A percentile compares a stretch with the other conserved stretches of the same genome.
Evolutionary conservation across 495 filamentous ascomycete genomes (phyloP).

Genomic region (Pyrenula aspistea): DNA sequence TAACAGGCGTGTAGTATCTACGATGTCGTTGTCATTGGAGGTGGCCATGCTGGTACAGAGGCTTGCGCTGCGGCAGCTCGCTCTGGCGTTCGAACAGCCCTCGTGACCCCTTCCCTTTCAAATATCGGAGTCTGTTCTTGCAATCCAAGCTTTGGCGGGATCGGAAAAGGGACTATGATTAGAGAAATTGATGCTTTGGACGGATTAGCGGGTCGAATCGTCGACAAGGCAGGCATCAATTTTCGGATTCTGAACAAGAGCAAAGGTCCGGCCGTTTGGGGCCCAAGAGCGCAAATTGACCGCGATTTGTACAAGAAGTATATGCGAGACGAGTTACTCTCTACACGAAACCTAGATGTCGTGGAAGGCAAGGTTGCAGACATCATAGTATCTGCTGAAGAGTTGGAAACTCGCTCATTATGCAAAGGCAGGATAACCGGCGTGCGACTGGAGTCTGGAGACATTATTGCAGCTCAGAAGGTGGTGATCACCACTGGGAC

Average conservation of each 20-base stretch:
- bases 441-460: conserved; percentile 78
- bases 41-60: conserved; percentile 91
- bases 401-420: conserved; percentile 29
- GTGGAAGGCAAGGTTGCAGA: conserved; percentile 85
- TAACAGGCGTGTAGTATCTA: conserved; percentile 41
- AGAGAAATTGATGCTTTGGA: conserved; percentile 94
- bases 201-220: conserved; percentile 76
- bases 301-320: conserved; percentile 77
- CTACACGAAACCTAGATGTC: conserved; percentile 65
- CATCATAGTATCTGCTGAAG: conserved; percentile 55
- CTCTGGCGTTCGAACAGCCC: conserved; percentile 75
- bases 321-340: conserved; percentile 77
- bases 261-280: conserved; percentile 95
- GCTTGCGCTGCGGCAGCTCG: conserved; percentile 89
- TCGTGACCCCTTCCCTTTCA: conserved; percentile 75
- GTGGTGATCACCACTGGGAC: conserved; percentile 95
- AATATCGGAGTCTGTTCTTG: conserved; percentile 95
- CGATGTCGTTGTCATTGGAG: conserved; percentile 92
- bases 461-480: conserved; percentile 64
- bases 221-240: conserved; percentile 88
- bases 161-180: conserved; percentile 96
- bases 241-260: conserved; percentile 78
- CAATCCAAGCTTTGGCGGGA: conserved; percentile 94
- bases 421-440: conserved; percentile 69
- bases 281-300: conserved; percentile 92